Conservation (phyloP, 2,329 filamentous ascomycete genomes). For the Sodiomyces alkalinus region DNA sequence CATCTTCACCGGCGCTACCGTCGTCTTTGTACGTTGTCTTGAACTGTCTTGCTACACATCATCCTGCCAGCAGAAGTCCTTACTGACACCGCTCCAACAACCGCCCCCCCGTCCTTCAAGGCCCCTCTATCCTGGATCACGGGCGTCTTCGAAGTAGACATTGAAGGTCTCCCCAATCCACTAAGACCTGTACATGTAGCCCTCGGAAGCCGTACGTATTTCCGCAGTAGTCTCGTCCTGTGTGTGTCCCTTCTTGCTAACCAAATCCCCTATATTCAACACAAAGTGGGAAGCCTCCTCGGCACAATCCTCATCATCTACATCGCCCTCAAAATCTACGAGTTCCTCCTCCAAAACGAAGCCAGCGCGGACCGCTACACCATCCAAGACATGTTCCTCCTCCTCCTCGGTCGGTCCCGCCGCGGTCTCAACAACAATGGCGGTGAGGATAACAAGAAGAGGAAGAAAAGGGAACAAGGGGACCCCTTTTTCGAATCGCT, state of each 20-base stretch:
- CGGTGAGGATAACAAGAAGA: too few relatives aligned
- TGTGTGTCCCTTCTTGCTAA: accelerated
- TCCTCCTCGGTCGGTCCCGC: too few relatives aligned
- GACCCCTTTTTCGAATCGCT: too few relatives aligned
- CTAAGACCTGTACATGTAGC: slow-evolving; percentile 2
- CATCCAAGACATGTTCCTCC: neutral
- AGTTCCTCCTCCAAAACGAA: slow-evolving; percentile 4
- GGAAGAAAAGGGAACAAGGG: neutral
- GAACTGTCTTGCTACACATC: neutral
- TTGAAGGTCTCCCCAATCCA: slow-evolving; percentile 2
- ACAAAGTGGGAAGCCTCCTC: slow-evolving; percentile 6
- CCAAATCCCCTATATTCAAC: neutral
- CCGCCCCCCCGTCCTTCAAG: neutral
- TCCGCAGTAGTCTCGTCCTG: neutral
- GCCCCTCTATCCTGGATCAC: slow-evolving; percentile 6
- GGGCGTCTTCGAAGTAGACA: slow-evolving; percentile 6
- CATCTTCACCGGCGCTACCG: slow-evolving; percentile 7
- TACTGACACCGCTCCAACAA: neutral
- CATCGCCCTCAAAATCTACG: slow-evolving; percentile 6
- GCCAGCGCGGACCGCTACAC: neutral
- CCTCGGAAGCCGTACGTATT: slow-evolving; percentile 5
- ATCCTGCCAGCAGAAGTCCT: neutral
- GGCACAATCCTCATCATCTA: slow-evolving; percentile 6
- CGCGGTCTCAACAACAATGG: too few relatives aligned
- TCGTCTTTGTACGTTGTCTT: slow-evolving; percentile 5